Evolutionary conservation across 2,329 filamentous ascomycete species (phyloP).

Genomic region (Fusarium kyushuense): DNA sequence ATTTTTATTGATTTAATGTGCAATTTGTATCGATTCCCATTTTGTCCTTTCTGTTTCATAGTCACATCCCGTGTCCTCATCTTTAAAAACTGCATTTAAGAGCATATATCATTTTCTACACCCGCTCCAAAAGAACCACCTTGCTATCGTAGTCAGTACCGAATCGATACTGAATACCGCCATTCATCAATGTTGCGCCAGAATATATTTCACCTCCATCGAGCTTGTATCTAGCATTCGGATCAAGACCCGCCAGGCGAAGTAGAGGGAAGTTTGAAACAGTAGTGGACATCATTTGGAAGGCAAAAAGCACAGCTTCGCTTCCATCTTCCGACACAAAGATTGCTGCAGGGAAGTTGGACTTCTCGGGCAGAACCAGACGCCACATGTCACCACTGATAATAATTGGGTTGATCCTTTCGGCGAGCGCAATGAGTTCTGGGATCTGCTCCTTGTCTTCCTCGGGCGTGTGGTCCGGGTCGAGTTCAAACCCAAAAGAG

Average conservation of each 20-base stretch:
- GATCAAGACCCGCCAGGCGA: slow-evolving; percentile 68
- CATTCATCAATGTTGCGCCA: slow-evolving; percentile 72
- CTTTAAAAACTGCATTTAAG: not conserved
- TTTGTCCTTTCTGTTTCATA: not conserved
- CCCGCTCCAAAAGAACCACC: slow-evolving; percentile 64
- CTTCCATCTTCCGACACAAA: slow-evolving; percentile 66
- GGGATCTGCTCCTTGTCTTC: slow-evolving; percentile 68
- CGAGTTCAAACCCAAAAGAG: slow-evolving; percentile 73
- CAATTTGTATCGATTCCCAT: not conserved
- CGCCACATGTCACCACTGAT: slow-evolving; percentile 71
- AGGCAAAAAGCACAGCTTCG: slow-evolving; percentile 68
- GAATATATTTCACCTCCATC: slow-evolving; percentile 65
- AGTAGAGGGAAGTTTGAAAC: slow-evolving; percentile 68
- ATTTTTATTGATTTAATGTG: not conserved
- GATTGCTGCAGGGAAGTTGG: slow-evolving; percentile 72
- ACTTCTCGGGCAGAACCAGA: slow-evolving; percentile 67
- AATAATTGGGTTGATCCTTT: slow-evolving; percentile 69
- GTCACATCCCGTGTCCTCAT: rapidly evolving
- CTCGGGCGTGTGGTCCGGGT: slow-evolving; percentile 63
- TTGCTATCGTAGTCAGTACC: slow-evolving; percentile 67
- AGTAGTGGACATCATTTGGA: slow-evolving; percentile 64
- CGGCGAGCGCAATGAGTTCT: slow-evolving; percentile 64
- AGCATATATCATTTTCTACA: slow-evolving; percentile 4
- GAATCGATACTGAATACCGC: slow-evolving; percentile 67
- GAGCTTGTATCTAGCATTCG: slow-evolving; percentile 64